Evolutionary conservation across 352 stramenopile genomes (phyloP), one percentile per base, ranked within the genome.

Genomic region (Pythium folliculosum): DNA sequence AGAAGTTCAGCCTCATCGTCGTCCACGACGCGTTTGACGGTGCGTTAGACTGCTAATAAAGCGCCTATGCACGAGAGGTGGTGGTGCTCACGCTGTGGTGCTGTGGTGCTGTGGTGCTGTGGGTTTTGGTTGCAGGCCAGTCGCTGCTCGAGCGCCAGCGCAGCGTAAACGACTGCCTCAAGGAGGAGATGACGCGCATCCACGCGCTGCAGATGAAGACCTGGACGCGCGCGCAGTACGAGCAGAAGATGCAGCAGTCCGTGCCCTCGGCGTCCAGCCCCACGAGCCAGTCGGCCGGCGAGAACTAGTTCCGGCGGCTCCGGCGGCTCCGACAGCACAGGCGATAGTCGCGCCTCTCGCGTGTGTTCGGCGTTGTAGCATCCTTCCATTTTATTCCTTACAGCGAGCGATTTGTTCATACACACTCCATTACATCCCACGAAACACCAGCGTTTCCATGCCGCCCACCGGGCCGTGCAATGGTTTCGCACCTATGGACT

Each of bases 151-250:
- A 94, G 49, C 86, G 86, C 49, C 86, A 94, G 57, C 84, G 84
- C 44, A 72, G 77, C 25, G 84, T 94, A 65, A 92, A 94, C 69
- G 80, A 92, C 51, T 89, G 78, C 32, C 75, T 94, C 10, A 90
- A 88, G 61, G 86, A 92, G 63, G 84, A 94, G 64, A 91, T 94
- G 82, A 89, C 79, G 60, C 78, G 76, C 59, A 94, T 94, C 62
- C 86, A 94, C 70, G 86, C 86, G 71, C 76, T 94, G 63, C 82
- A 91, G 64, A 92, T 94, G 84, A 92, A 92, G 76, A 94, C 84
- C 35, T 94, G 86, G 86, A 94, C 86, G 63, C 80, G 80, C 17
- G 72, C 71, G 63, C 86, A 94, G 76, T 94, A 92, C 70, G 79
- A 89, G 70, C 81, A 91, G 61, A 92, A 92, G 80, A 92, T 83